Evolutionary conservation across 768 basidiomycete genomes (phyloP).

Genomic region (Psilocybe subaeruginosa): DNA sequence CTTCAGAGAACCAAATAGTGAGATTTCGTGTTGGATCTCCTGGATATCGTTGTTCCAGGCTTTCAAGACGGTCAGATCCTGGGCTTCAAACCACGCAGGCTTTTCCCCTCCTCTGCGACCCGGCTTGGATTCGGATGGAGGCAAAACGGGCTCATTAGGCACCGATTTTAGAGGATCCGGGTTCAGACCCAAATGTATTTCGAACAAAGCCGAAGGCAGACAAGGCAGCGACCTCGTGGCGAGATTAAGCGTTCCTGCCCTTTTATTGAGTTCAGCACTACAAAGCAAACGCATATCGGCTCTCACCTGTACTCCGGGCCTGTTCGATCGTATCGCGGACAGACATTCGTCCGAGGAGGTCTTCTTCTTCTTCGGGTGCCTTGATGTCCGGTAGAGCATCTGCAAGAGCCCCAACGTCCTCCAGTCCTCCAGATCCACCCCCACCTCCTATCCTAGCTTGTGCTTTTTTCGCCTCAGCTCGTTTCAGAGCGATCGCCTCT

Average conservation of each 20-base stretch:
- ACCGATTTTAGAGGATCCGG: constrained; percentile 72
- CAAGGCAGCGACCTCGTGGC: constrained; percentile 73
- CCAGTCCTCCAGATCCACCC: constrained; percentile 38
- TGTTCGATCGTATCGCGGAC: constrained; percentile 78
- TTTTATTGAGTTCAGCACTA: constrained; percentile 47
- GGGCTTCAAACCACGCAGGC: constrained; percentile 81
- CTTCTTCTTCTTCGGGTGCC: constrained; percentile 45
- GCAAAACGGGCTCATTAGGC: constrained; percentile 58
- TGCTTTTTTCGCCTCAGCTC: constrained; percentile 78
- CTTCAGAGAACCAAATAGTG: constrained; percentile 83
- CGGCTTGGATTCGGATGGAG: constrained; percentile 35
- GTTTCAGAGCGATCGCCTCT: constrained; percentile 78
- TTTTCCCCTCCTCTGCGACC: constrained; percentile 42
- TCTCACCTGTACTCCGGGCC: constrained; percentile 75
- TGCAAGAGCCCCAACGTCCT: constrained; percentile 21
- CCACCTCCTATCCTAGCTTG: constrained; percentile 26
- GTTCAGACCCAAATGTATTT: constrained; percentile 76
- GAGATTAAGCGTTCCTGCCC: constrained; percentile 74
- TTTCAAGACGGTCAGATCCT: constrained; percentile 76
- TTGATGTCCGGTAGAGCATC: constrained; percentile 45
- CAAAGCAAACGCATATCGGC: constrained; percentile 22
- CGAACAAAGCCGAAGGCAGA: constrained; percentile 77
- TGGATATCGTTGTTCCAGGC: constrained; percentile 81
- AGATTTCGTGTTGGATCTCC: constrained; percentile 82
- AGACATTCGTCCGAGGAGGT: constrained; percentile 66